Evolutionary conservation across 345 rosid genomes (phyloP).

Genomic region (Syzygium jambos): DNA sequence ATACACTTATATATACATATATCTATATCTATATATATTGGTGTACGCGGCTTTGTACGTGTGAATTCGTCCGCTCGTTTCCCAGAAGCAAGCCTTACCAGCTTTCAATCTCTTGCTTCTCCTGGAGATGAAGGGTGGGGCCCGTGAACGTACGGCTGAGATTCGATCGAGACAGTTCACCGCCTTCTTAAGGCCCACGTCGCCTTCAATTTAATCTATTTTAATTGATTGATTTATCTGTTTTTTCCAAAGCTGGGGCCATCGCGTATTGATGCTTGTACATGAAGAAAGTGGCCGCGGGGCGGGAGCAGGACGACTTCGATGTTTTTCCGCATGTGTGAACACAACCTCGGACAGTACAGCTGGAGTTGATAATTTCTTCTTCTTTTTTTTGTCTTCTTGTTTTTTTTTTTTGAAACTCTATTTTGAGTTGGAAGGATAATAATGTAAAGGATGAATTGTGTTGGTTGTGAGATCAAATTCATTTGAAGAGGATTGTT

Average conservation of each 20-base stretch:
- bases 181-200: not conserved
- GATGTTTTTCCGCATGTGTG: not conserved
- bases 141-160: slow-evolving; percentile 6
- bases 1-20: too few species aligned
- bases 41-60: not conserved
- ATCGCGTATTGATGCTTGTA: not conserved
- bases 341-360: not conserved
- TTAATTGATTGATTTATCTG: not conserved
- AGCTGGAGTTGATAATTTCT: not conserved
- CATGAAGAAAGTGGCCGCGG: not conserved
- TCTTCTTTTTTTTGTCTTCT: too few species aligned
- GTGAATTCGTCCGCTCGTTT: not conserved
- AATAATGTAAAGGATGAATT: not conserved
- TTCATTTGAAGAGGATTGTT: not conserved
- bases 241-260: not conserved
- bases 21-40: too few species aligned
- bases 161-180: not conserved
- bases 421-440: not conserved
- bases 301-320: not conserved
- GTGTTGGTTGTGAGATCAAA: not conserved
- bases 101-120: not conserved
- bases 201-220: not conserved
- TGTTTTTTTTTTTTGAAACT: not conserved
- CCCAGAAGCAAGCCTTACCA: not conserved
- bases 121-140: not conserved